A percentile compares a stretch with the other conserved stretches of the same genome.
Conservation (phyloP, 495 filamentous ascomycete genomes). For the Chlorociboria aeruginascens region DNA sequence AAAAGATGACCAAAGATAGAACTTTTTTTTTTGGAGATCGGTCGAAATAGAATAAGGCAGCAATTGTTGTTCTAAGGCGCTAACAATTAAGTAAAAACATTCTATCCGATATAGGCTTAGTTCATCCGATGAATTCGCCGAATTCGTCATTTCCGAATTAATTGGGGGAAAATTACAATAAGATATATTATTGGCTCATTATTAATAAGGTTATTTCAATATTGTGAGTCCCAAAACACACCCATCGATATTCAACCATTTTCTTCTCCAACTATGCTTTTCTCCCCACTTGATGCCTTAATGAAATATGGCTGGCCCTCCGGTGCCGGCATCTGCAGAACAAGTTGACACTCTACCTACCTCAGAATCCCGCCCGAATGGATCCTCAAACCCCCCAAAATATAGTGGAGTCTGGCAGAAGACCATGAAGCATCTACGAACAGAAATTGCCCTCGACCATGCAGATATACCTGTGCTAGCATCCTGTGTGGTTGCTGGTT, state of each 20-base stretch:
- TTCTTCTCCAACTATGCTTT: too few species aligned
- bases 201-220: too few species aligned
- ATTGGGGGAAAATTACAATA: not conserved
- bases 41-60: not conserved
- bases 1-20: not conserved
- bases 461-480: slow-evolving; percentile 42
- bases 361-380: slow-evolving; percentile 6
- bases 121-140: too few species aligned
- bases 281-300: too few species aligned
- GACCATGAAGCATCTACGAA: slow-evolving; percentile 7
- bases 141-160: not conserved
- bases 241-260: too few species aligned
- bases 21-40: not conserved
- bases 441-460: slow-evolving; percentile 29
- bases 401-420: not conserved
- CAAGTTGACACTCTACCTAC: slow-evolving; percentile 7
- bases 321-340: not conserved
- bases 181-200: not conserved
- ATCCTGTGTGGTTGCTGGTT: slow-evolving; percentile 43
- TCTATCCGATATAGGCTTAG: too few species aligned
- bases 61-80: too few species aligned
- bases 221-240: not conserved
- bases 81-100: too few species aligned
- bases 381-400: not conserved
- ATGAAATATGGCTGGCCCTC: not conserved